Evolutionary conservation across 352 stramenopile genomes (phyloP), one percentile per base, ranked within the genome.

Genomic region (Globisporangium spiculum): DNA sequence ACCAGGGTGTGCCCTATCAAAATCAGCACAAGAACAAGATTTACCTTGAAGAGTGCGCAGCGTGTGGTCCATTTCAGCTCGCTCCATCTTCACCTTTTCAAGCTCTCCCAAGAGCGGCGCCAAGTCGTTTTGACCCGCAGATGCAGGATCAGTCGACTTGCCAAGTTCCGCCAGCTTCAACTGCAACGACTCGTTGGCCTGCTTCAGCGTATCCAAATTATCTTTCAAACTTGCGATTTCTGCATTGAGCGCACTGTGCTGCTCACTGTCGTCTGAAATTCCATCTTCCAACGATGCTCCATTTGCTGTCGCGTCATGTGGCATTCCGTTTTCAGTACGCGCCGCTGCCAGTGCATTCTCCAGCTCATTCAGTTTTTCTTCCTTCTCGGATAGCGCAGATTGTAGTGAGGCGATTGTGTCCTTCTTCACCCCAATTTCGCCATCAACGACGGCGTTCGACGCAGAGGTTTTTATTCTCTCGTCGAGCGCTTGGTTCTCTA

Each of bases 81-180:
- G 79, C 55, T 79, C 73, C 20, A 91, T 55, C 53, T 90, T 92
- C 27, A 89, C 79, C 27, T 72, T 75, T 34, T 93, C 82, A 5
- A 93, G 70, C 54, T 93, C 79, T 57, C 83, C 73, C 63, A 89
- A 72, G 18, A 90, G 69, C 0, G 74, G 48, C 8, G 67, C 64
- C 26, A 88, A 14, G 41, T 73, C 67, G 48, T 60, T 50, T 60
- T 36, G n/a, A 24, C 48, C 30, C 2, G 0, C 60, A n/a, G 60
- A 3, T 26, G 30, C 7, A 14, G 44, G 22, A 26, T 9, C 9
- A 38, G 22, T 14, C 27, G 8, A 46, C 16, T 41, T 46, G 22
- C 16, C 48, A 6, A 24, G 20, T 20, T 52, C 30, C 14, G 8
- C 27, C 36, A 69, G 26, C 46, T 72, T 36, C 20, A 32, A 48